Evolutionary conservation across 176 grass and related monocot genomes (phyloP).

Genomic region (Neostapfia colusana): DNA sequence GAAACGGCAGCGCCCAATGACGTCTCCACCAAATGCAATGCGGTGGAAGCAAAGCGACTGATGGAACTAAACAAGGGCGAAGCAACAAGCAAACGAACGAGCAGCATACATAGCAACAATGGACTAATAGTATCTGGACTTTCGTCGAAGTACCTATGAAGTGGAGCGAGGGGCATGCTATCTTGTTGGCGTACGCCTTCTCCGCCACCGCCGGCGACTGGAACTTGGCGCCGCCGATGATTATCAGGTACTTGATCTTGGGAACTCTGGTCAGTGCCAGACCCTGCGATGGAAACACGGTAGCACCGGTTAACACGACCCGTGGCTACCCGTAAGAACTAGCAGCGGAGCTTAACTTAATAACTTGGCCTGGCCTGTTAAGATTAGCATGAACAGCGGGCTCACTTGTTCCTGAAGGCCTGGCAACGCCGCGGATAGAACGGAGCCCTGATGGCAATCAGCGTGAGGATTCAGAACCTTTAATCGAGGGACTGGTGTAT

Average conservation of each 20-base stretch:
- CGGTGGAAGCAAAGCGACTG: background rate
- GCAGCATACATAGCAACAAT: background rate
- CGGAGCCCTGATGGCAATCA: constrained; percentile 52
- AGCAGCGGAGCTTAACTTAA: background rate
- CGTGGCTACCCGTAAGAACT: background rate
- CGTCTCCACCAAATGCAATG: background rate
- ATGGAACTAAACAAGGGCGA: background rate
- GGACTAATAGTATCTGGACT: background rate
- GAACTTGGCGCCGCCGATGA: constrained; percentile 79
- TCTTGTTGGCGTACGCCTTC: constrained; percentile 62
- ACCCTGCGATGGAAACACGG: constrained; percentile 46
- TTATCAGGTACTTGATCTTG: constrained; percentile 70
- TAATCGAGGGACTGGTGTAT: background rate
- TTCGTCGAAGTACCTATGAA: constrained; percentile 57
- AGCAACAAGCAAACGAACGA: background rate
- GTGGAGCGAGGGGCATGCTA: constrained; percentile 72
- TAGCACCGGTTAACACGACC: background rate
- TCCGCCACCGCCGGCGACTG: constrained; percentile 40
- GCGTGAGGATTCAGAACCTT: background rate
- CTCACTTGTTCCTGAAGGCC: constrained; percentile 73
- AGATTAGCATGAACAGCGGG: background rate
- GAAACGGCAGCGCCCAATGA: background rate
- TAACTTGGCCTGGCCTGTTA: background rate
- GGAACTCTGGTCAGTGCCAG: constrained; percentile 75
- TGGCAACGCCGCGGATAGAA: constrained; percentile 64